Conservation (phyloP, 2,329 filamentous ascomycete genomes). For the Penicillium griseofulvum region DNA sequence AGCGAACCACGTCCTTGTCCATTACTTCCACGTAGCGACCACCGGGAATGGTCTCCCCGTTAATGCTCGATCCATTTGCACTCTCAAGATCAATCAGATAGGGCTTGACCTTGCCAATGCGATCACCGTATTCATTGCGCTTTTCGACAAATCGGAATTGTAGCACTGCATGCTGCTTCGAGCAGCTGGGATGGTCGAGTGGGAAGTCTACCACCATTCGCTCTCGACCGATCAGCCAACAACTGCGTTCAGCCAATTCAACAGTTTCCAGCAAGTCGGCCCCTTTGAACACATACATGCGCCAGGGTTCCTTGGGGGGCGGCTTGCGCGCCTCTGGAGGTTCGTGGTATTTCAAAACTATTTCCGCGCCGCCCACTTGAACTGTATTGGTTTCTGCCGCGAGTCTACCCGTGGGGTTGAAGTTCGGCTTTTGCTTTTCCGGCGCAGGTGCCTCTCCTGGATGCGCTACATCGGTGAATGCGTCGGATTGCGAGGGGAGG, state of each 20-base stretch:
- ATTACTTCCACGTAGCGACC: slow-evolving; percentile 82
- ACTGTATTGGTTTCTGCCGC: slow-evolving; percentile 87
- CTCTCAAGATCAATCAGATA: slow-evolving; percentile 94
- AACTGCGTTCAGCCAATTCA: slow-evolving; percentile 71
- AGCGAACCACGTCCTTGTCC: slow-evolving; percentile 84
- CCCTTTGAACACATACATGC: slow-evolving; percentile 89
- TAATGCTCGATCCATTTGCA: slow-evolving; percentile 83
- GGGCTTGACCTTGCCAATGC: slow-evolving; percentile 72
- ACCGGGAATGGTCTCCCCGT: slow-evolving; percentile 68
- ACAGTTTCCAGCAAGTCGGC: slow-evolving; percentile 77
- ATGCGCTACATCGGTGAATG: slow-evolving; percentile 37
- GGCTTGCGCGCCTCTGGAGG: slow-evolving; percentile 90
- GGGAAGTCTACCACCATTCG: slow-evolving; percentile 74
- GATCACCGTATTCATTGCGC: slow-evolving; percentile 83
- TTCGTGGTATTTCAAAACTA: slow-evolving; percentile 94
- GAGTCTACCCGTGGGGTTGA: slow-evolving; percentile 72
- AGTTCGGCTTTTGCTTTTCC: slow-evolving; percentile 79
- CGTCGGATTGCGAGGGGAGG: slow-evolving; percentile 48
- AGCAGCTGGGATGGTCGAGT: slow-evolving; percentile 86
- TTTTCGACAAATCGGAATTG: slow-evolving; percentile 87
- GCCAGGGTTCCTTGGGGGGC: slow-evolving; percentile 74
- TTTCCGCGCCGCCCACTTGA: slow-evolving; percentile 57
- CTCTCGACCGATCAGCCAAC: slow-evolving; percentile 88
- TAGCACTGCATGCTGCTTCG: slow-evolving; percentile 92
- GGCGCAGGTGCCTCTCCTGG: slow-evolving; percentile 31